A percentile compares a stretch with the other conserved stretches of the same genome.
Conservation (phyloP, 352 stramenopile species). For the Phytopythium kandeliae region DNA sequence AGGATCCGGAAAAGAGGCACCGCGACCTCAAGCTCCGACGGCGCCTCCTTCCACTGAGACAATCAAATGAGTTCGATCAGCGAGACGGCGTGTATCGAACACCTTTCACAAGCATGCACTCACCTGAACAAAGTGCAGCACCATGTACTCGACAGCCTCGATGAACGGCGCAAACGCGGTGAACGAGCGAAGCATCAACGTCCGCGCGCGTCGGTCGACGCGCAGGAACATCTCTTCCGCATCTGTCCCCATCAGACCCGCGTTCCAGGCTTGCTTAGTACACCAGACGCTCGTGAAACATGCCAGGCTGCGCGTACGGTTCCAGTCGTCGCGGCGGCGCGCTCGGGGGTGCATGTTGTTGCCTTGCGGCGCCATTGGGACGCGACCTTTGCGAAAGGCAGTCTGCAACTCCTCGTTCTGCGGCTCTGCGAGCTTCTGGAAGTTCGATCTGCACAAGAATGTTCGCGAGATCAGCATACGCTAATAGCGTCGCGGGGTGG, state of each 20-base stretch:
- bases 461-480: too few relatives aligned
- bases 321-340: constrained; percentile 67
- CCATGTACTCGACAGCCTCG: constrained; percentile 69
- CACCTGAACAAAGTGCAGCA: constrained; percentile 82
- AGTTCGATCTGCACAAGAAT: constrained; percentile 64
- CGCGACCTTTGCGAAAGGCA: constrained; percentile 63
- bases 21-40: constrained; percentile 67
- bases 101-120: background rate
- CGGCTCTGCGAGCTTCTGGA: constrained; percentile 73
- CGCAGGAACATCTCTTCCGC: constrained; percentile 74
- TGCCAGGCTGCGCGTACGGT: constrained; percentile 25
- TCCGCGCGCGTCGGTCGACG: constrained; percentile 66
- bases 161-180: constrained; percentile 63
- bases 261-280: background rate
- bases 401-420: constrained; percentile 70
- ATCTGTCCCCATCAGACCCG: constrained; percentile 20
- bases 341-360: constrained; percentile 31
- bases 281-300: background rate
- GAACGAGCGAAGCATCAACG: constrained; percentile 65
- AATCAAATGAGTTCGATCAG: background rate
- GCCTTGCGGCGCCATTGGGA: constrained; percentile 21
- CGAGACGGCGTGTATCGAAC: background rate
- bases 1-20: constrained; percentile 49
- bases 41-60: constrained; percentile 65
- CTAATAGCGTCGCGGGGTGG: too few relatives aligned